These are phyloP conservation scores for Forsythia suspensa DNA, from an alignment of 257 asterid genomes.

Conservation along the genomic window DNA sequence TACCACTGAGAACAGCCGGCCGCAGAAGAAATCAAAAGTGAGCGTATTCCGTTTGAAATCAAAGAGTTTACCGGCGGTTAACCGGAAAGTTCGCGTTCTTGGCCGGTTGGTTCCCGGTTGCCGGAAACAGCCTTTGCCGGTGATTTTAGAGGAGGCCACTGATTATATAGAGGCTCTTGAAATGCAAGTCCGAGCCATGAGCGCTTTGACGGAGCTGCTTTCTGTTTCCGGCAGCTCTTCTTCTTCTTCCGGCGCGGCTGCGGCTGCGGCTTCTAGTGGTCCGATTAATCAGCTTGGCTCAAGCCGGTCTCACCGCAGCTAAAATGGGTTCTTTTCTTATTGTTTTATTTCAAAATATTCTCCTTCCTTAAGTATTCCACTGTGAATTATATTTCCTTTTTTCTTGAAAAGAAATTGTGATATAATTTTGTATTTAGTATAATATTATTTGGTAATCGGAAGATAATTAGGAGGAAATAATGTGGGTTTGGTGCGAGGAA, in stretches of 20 bases:
- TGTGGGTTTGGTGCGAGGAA: slow-evolving; percentile 43
- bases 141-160: slow-evolving; percentile 77
- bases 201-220: slow-evolving; percentile 72
- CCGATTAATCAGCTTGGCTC: slow-evolving; percentile 42
- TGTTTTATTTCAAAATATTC: slow-evolving; percentile 9
- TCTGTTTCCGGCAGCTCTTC: slow-evolving; percentile 50
- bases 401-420: slow-evolving; percentile 11
- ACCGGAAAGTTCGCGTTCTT: slow-evolving; percentile 67
- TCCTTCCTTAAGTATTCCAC: slow-evolving; percentile 31
- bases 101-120: slow-evolving; percentile 90
- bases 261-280: slow-evolving; percentile 18
- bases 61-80: slow-evolving; percentile 71
- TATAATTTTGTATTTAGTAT: slow-evolving; percentile 23
- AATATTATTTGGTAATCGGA: slow-evolving; percentile 13
- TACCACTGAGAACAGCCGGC: slow-evolving; percentile 47
- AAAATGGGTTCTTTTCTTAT: slow-evolving; percentile 14
- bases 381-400: slow-evolving; percentile 36
- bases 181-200: slow-evolving; percentile 98
- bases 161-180: slow-evolving; percentile 94
- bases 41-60: slow-evolving; percentile 58
- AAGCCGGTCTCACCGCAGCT: slow-evolving; percentile 38
- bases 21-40: slow-evolving; percentile 63
- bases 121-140: slow-evolving; percentile 82
- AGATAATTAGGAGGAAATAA: slow-evolving; percentile 28
- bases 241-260: slow-evolving; percentile 27